Base-by-base conservation (phyloP, 2,329 filamentous ascomycete genomes). In the Aspergillus transmontanensis region DNA sequence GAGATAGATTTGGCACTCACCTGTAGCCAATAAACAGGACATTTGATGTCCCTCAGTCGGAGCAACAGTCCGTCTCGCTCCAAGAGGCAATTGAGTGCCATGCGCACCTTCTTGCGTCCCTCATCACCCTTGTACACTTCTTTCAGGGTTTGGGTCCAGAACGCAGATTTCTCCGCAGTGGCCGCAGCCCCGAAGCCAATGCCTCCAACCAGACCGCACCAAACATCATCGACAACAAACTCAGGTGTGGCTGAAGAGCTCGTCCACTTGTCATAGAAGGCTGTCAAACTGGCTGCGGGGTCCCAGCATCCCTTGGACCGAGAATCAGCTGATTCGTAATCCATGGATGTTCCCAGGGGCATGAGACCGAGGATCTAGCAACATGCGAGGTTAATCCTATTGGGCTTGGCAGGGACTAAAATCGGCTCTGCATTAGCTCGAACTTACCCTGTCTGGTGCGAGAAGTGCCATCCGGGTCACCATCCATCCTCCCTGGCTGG, bases 401-500 rank as follows among this genome's bases (percentile, higher is more conserved):
- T 6, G 32, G 28, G 21, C 26, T 23, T 28, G 56, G 54, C 46
- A 43, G 11, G 30, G 30, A 6, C 39, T 50, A 30, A 55, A 55
- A 26, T 55, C 51, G 32, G 32, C 51, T 12, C 11, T 54, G 51
- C 51, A 55, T 55, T 39, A 39, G n/a, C 34, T 26, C 50, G 11
- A 14, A 57, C 69, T 19, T 68, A 83, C 82, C 75, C 75, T 81
- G 3, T 82, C 77, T 1, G 82, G 83, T 7, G 77, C 79, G 51
- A 86, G 61, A n/a, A 86, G 63, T 9, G 84, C 83, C 84, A 86
- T 85, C 21, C 82, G 68, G 6, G 80, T 78, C 1, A 79, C 79
- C 12, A 86, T 80, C 82, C 83, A 86, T 0, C 84, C 84, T 0
- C 84, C 84, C 69, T 86, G 84, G 62, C 81, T 84, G 2, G 83